Conservation (phyloP, 441 rosid genomes). For the Euphorbia celastroides region DNA sequence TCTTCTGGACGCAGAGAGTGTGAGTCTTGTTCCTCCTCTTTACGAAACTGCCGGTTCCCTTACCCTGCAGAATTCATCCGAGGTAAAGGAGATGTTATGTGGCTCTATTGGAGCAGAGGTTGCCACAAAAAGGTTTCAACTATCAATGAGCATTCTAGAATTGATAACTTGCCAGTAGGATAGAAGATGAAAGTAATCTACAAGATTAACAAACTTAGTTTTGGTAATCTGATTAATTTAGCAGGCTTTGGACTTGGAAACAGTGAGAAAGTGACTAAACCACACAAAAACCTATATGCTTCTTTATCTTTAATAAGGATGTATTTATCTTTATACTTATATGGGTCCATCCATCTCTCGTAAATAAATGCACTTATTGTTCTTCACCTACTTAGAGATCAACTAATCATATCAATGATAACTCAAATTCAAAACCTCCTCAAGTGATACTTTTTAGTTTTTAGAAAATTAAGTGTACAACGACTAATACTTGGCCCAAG, state of each 20-base stretch:
- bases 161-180: no score
- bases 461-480: no score
- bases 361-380: conserved; percentile 18
- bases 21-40: conserved; percentile 1
- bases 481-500: no score
- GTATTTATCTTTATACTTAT: not conserved
- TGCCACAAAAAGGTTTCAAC: no score
- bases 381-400: conserved; percentile 13
- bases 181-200: not conserved
- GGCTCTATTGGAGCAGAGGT: not conserved
- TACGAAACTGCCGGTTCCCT: not conserved
- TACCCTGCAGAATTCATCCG: not conserved
- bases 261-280: conserved; percentile 29
- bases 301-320: conserved; percentile 18
- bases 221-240: not conserved
- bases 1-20: not conserved
- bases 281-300: conserved; percentile 17
- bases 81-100: not conserved
- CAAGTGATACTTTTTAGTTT: no score
- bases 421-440: not conserved
- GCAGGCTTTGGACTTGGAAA: conserved; percentile 11
- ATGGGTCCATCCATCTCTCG: conserved; percentile 28
- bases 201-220: not conserved
- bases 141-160: no score
- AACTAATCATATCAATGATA: conserved; percentile 6